phyloP scores from a whole-genome alignment of 345 rosid genomes.

The Triadica sebifera region DNA sequence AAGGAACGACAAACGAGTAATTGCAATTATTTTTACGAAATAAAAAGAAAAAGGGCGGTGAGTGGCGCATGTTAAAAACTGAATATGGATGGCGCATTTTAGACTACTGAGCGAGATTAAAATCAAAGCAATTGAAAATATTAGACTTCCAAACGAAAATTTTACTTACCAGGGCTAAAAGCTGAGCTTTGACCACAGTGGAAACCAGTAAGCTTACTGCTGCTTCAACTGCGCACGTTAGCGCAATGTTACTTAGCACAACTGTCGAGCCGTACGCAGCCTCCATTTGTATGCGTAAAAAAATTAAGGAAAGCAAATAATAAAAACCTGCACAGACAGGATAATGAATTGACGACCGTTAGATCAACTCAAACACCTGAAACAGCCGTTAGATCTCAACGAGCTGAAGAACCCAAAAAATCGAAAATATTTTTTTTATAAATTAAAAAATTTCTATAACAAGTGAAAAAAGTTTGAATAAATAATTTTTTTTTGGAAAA shows the following conservation, averaged over 20 bases:
- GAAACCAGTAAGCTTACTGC: slow-evolving; percentile 38
- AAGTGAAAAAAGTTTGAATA: slow-evolving; percentile 7
- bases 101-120: neutral
- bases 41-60: neutral
- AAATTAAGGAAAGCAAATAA: neutral
- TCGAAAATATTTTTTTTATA: neutral
- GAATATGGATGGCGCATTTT: too few species aligned
- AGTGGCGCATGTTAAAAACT: slow-evolving; percentile 1
- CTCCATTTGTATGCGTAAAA: slow-evolving; percentile 31
- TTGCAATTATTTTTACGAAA: neutral
- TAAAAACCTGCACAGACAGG: slow-evolving; percentile 12
- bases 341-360: slow-evolving; percentile 17
- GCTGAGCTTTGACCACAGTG: slow-evolving; percentile 38
- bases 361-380: slow-evolving; percentile 21
- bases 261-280: slow-evolving; percentile 28
- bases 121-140: too few species aligned
- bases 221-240: slow-evolving; percentile 55
- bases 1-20: neutral
- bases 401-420: neutral
- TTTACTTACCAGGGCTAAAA: slow-evolving; percentile 39
- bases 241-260: slow-evolving; percentile 31
- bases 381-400: slow-evolving; percentile 33
- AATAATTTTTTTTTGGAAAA: neutral
- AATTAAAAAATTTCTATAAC: neutral
- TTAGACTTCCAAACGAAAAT: too few species aligned